Percentiles rank a stretch among this genome's conserved stretches.
Conservation (phyloP, 257 asterid species). For the Solanum verrucosum region DNA sequence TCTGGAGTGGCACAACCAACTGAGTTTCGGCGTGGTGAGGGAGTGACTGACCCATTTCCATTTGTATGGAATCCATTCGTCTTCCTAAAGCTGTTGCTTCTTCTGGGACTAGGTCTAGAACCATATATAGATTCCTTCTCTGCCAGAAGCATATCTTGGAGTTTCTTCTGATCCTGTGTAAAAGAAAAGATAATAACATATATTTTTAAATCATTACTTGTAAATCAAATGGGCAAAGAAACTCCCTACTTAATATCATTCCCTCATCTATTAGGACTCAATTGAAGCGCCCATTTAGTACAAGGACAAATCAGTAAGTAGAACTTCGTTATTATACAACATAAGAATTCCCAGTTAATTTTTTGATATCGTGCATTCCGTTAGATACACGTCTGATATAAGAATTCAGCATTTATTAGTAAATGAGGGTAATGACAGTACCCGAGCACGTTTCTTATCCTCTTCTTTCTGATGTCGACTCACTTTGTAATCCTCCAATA, state of each 20-base stretch:
- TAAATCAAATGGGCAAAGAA: neutral
- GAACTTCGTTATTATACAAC: neutral
- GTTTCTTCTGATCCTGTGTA: slow-evolving; percentile 79
- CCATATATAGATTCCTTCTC: slow-evolving; percentile 86
- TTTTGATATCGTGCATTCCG: neutral
- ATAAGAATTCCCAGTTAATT: neutral
- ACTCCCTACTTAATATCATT: neutral
- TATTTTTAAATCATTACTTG: neutral
- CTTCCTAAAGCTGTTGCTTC: slow-evolving; percentile 62
- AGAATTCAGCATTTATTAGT: neutral
- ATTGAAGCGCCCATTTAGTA: neutral
- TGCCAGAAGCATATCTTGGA: slow-evolving; percentile 67
- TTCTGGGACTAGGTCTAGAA: slow-evolving; percentile 87
- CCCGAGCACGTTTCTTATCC: slow-evolving; percentile 76
- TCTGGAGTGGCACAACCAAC: slow-evolving; percentile 59
- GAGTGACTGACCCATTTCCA: slow-evolving; percentile 75
- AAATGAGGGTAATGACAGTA: slow-evolving; percentile 12
- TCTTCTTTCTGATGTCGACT: slow-evolving; percentile 75
- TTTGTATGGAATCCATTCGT: slow-evolving; percentile 40
- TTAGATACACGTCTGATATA: neutral
- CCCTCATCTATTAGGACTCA: neutral
- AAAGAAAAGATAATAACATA: neutral
- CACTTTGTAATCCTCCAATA: slow-evolving; percentile 77
- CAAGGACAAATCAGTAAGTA: neutral
- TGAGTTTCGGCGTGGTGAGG: slow-evolving; percentile 82